Evolutionary conservation across 2,329 filamentous ascomycete species (phyloP).

Genomic region (Domatiomyces globalis): DNA sequence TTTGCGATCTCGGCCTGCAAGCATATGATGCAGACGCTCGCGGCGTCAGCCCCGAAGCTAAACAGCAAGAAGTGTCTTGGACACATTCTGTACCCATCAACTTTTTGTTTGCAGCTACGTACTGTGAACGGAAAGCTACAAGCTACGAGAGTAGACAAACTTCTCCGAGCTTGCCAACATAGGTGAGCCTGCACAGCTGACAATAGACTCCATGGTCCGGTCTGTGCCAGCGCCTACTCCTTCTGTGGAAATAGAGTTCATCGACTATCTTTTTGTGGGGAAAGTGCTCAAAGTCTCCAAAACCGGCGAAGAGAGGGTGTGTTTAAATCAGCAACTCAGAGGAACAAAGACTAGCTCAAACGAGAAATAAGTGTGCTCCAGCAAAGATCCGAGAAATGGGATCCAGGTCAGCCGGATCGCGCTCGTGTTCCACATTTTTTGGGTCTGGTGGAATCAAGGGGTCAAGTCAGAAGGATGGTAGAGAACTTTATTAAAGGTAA

Average conservation of each 20-base stretch:
- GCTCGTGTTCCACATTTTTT: constrained; percentile 4
- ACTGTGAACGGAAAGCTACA: constrained; percentile 2
- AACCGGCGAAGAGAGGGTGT: constrained; percentile 3
- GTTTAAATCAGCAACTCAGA: constrained; percentile 7
- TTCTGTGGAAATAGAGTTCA: constrained; percentile 4
- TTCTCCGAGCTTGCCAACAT: not conserved
- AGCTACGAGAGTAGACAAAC: constrained; percentile 3
- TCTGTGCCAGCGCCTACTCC: not conserved
- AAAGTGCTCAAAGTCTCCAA: constrained; percentile 5
- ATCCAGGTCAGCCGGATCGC: constrained; percentile 2
- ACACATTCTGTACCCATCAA: constrained; percentile 5
- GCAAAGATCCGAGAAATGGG: constrained; percentile 6
- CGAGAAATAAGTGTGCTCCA: constrained; percentile 8
- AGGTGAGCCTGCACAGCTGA: not conserved
- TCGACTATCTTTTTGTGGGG: constrained; percentile 3
- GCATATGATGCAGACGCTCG: not conserved
- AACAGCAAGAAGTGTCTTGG: constrained; percentile 5
- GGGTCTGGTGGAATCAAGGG: constrained; percentile 2
- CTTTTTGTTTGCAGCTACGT: constrained; percentile 4
- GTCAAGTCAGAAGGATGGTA: constrained; percentile 3
- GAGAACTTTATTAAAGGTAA: constrained; percentile 5
- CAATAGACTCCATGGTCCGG: not conserved
- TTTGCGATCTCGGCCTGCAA: constrained; percentile 3
- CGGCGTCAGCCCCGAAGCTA: not conserved
- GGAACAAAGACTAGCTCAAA: constrained; percentile 4